Evolutionary conservation across 2,329 filamentous ascomycete genomes (phyloP), one percentile per base, ranked within the genome.

Genomic region (Xylaria sp.): DNA sequence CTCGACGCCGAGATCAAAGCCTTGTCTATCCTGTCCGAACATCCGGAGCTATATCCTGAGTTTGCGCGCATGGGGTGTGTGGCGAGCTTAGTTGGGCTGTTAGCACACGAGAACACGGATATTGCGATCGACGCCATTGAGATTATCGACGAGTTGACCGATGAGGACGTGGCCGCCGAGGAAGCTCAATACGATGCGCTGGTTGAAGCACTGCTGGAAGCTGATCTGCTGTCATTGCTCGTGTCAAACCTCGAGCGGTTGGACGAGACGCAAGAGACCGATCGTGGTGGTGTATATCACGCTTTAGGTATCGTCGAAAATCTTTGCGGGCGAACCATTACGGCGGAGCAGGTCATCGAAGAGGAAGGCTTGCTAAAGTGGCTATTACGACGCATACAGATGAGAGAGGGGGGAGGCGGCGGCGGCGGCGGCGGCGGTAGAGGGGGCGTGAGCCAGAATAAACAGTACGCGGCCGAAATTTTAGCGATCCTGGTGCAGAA

Each of bases 31-130:
- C 84, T 99, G 1, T 90, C 92, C 5, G 94, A 99, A 76, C 93
- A 98, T 78, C 87, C 94, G 2, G 91, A 92, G 70, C 86, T 80
- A 39, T 78, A 77, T 60, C 71, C 74, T 2, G 77, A 79, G 66
- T 77, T 79, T 34, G 77, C 76, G 55, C 73, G 74, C 34, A 62
- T 79, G 13, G 78, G 78, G 4, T 76, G 74, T 59, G 75, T 74
- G 9, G 75, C 69, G 1, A 94, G 91, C 64, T 81, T 99, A 60
- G 93, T 97, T 1, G 89, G 91, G 1, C 82, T 99, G 62, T 84
- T 99, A 58, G 91, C 95, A 18, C 96, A 99, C 79, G 96, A 99
- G 76, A 99, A 99, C 79, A 95, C 94, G 0, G 96, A 99, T 77
- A 97, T 99, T 73, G 94, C 96, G 12, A 97, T 98, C 75, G 93